Base-by-base conservation (phyloP, 768 basidiomycete species). In the Lentinula raphanica region DNA sequence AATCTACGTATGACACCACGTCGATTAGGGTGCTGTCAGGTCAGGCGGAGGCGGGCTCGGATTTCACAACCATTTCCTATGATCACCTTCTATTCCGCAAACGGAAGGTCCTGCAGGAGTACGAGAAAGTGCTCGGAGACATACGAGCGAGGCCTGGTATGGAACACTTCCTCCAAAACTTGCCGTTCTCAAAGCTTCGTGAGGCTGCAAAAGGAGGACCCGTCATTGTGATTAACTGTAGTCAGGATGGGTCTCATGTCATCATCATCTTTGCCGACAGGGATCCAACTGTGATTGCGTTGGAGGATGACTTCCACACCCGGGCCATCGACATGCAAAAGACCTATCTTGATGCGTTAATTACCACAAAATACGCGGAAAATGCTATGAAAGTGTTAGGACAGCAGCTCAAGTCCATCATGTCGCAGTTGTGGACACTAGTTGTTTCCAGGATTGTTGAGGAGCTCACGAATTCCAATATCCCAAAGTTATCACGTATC, bases 81-180 rank as follows among this genome's bases (percentile, higher is more conserved):
- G n/a, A n/a, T n/a, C n/a, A n/a, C n/a, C n/a, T n/a, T n/a, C n/a
- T n/a, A n/a, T n/a, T n/a, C n/a, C n/a, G n/a, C n/a, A n/a, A n/a
- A n/a, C n/a, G n/a, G n/a, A n/a, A n/a, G n/a, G n/a, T 36, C 35
- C 64, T 63, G 4, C 55, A 60, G 9, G 57, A 69, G 28, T 53
- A 69, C n/a, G 63, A 66, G 1, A 59, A 45, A 13, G 44, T 63
- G 13, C 38, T 72, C 32, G 31, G 27, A 4, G 59, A 65, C 9
- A 70, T 72, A 28, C 66, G 65, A 5, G 49, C 36, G 9, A 61
- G 62, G 9, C 59, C 62, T 4, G 65, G 68, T 9, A 68, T 69
- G 32, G 15, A 1, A 13, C 40, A 56, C 48, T 68, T 71, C 48
- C 56, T 72, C 8, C 44, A 58, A 5, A 62, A 66, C 2, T 46